A percentile compares a stretch with the other conserved stretches of the same genome.
phyloP scores from a whole-genome alignment of 140 eudicot species.

The Oenanthe javanica region DNA sequence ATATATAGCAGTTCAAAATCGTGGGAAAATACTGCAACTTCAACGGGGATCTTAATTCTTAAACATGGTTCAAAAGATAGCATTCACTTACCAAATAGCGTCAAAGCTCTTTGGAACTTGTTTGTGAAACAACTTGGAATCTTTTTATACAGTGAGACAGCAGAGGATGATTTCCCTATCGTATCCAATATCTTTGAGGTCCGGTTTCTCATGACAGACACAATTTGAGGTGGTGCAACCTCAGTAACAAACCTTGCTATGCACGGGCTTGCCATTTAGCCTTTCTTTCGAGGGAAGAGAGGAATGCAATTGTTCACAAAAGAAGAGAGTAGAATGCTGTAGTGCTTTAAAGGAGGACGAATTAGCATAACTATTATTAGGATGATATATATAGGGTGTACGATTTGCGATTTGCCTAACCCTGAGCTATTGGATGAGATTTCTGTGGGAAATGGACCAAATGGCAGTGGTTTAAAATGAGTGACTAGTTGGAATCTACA shows the following conservation, averaged over 20 bases:
- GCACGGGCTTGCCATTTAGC: conserved; percentile 24
- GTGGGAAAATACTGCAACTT: too few species aligned
- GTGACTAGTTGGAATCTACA: conserved; percentile 1
- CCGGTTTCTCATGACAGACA: conserved; percentile 2
- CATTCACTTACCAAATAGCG: conserved; percentile 15
- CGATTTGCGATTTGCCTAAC: conserved; percentile 13
- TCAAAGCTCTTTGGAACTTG: conserved; percentile 2
- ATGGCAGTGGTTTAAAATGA: conserved; percentile 8
- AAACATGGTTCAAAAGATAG: too few species aligned
- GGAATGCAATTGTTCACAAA: not conserved
- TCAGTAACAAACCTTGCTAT: conserved; percentile 18
- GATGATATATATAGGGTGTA: conserved; percentile 10
- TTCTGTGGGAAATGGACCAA: not conserved
- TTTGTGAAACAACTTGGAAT: conserved; percentile 17
- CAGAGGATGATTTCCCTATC: conserved; percentile 23
- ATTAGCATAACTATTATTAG: not conserved
- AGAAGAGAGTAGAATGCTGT: too few species aligned
- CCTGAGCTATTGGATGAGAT: not conserved
- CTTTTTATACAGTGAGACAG: not conserved
- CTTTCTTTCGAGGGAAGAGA: conserved; percentile 1
- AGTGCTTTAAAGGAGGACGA: not conserved
- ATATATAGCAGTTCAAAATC: too few species aligned
- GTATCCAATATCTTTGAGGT: conserved; percentile 24
- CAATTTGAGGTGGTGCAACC: conserved; percentile 40
- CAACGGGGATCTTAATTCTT: too few species aligned